Conservation (phyloP, 352 stramenopile genomes). For the Plasmopara viticola region DNA sequence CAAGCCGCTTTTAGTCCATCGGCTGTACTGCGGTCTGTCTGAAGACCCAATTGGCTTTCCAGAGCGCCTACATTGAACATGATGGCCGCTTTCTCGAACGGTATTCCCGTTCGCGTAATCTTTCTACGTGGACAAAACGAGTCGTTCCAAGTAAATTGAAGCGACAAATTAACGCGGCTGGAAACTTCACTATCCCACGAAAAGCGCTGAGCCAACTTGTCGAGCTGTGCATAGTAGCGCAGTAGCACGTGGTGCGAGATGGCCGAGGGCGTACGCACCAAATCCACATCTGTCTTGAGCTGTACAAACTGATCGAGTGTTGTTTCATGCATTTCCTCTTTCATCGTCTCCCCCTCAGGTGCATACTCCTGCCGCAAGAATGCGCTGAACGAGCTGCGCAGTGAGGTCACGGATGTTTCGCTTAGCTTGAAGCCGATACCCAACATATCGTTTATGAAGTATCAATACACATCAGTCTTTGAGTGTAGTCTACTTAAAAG, state of each 20-base stretch:
- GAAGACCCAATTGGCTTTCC: constrained; percentile 74
- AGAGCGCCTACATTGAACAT: constrained; percentile 86
- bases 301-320: constrained; percentile 43
- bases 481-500: too few relatives aligned
- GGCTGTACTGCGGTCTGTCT: constrained; percentile 62
- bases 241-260: constrained; percentile 64
- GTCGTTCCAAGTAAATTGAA: constrained; percentile 89
- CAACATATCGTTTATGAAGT: constrained; percentile 29
- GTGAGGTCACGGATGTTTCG: constrained; percentile 34
- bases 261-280: constrained; percentile 62
- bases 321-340: constrained; percentile 18
- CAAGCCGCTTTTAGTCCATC: constrained; percentile 81
- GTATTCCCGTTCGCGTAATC: constrained; percentile 47
- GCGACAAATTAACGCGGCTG: constrained; percentile 20
- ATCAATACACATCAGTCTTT: too few relatives aligned
- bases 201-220: constrained; percentile 59
- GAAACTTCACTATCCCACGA: constrained; percentile 26
- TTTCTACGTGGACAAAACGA: constrained; percentile 88
- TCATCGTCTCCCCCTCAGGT: constrained; percentile 5
- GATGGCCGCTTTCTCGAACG: constrained; percentile 76
- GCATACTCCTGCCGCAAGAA: constrained; percentile 71
- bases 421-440: constrained; percentile 73
- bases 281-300: constrained; percentile 60
- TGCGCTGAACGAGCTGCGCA: constrained; percentile 49
- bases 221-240: constrained; percentile 72